Evolutionary conservation across 805 yeast genomes (phyloP), one percentile per base, ranked within the genome.

Genomic region (Pichia nanzhaoensis): DNA sequence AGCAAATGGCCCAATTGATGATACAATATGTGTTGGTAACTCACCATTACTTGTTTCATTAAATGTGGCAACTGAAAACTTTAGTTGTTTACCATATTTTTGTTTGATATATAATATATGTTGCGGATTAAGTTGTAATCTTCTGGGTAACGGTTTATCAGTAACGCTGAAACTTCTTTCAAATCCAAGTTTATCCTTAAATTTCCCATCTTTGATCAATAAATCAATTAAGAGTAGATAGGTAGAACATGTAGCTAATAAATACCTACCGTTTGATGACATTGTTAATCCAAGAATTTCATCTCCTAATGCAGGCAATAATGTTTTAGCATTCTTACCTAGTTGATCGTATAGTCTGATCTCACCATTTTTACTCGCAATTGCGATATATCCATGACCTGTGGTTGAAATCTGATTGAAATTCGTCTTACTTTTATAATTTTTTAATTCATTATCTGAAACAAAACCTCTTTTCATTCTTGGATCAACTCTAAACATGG

Each of bases 251-350:
- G 96, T 89, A 2, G 89, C 93, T 48, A 89, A 67, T 35, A 88
- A 57, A 83, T 88, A 89, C 53, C 77, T 71, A 48, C 96, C 96
- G 59, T 84, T 90, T 18, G 83, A 76, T 5, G 95, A 79, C 1
- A 77, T 78, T 48, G 84, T 90, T 17, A 85, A 54, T 19, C 84
- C 84, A 34, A 73, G 64, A 41, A 84, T 76, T 2, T 78, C 68
- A 54, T 88, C 95, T 21, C 96, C 96, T 33, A 88, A 66, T 0
- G 93, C 88, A 2, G 96, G 96, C 28, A 89, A 66, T 20, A 75
- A 71, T 2, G 93, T 80, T 66, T 84, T 85, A 1, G 95, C 95
- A 53, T 74, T 76, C 46, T 75, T 71, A 13, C 95, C 95, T 13
- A 87, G 57, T 47, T 74, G 67, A 61, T 87, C 86, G 59, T 76